phyloP scores from a whole-genome alignment of 106 monocot genomes.

The Vanilla planifolia region DNA sequence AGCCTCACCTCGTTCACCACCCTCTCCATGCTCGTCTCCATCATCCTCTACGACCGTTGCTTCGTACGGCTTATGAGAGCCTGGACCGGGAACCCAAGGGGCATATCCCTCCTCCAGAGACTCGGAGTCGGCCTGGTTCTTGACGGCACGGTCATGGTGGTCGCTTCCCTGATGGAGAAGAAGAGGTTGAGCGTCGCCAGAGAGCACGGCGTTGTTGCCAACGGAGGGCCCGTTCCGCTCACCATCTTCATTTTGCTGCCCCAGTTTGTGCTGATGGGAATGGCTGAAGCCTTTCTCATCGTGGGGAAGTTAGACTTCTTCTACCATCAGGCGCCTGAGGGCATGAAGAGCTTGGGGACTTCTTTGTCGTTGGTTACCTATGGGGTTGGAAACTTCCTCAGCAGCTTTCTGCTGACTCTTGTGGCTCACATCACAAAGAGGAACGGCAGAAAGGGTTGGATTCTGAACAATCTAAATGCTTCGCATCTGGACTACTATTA shows the following conservation, averaged over 20 bases:
- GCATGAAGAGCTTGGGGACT: slow-evolving; percentile 15
- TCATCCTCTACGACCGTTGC: slow-evolving; percentile 12
- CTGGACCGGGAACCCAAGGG: slow-evolving; percentile 13
- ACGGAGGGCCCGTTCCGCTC: slow-evolving; percentile 4
- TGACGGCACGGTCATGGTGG: slow-evolving; percentile 1
- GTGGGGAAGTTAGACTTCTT: slow-evolving; percentile 9
- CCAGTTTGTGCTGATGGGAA: slow-evolving; percentile 10
- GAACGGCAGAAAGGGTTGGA: slow-evolving; percentile 25
- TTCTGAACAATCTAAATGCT: slow-evolving; percentile 22
- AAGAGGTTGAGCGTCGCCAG: slow-evolving; percentile 11
- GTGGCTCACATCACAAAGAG: slow-evolving; percentile 11
- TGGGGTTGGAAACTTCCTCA: slow-evolving; percentile 10
- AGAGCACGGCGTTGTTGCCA: slow-evolving; percentile 7
- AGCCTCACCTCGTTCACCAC: slow-evolving; percentile 15
- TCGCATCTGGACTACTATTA: slow-evolving; percentile 44
- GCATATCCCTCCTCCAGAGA: slow-evolving; percentile 20
- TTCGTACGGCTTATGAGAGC: slow-evolving; percentile 14
- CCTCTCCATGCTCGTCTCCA: slow-evolving; percentile 10
- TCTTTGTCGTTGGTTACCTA: not conserved
- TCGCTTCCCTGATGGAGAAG: slow-evolving; percentile 11
- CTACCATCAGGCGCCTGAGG: slow-evolving; percentile 12
- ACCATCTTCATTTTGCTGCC: slow-evolving; percentile 14
- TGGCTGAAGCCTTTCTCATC: slow-evolving; percentile 9
- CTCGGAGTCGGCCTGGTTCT: slow-evolving; percentile 12
- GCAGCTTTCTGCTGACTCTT: not conserved